phyloP scores from a whole-genome alignment of 192 early-diverging fungal genomes.

The Dimargaris cristalligena region DNA sequence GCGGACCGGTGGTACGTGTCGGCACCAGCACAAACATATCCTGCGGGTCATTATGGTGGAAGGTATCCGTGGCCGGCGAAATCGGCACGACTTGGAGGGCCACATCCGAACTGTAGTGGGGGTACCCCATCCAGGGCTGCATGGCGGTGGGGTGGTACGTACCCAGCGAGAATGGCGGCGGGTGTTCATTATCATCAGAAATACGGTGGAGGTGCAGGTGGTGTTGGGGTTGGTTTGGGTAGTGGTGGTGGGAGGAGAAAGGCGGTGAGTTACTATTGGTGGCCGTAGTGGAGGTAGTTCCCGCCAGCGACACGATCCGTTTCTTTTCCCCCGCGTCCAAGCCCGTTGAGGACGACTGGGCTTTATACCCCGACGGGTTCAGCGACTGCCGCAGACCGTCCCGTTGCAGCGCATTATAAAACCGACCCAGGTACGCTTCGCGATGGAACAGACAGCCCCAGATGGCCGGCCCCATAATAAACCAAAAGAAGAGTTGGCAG shows the following conservation, averaged over 20 bases:
- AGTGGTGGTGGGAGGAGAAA: background rate
- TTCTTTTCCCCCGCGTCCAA: background rate
- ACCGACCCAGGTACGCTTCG: constrained; percentile 14
- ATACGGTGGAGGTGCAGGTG: background rate
- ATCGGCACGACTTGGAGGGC: background rate
- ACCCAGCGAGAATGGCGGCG: background rate
- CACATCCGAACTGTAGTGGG: background rate
- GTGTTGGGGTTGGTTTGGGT: background rate
- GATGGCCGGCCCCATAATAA: constrained; percentile 19
- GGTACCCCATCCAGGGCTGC: background rate
- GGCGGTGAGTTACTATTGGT: background rate
- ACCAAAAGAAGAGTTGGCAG: constrained; percentile 20
- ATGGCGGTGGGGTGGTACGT: too few species aligned
- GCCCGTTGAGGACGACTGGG: background rate
- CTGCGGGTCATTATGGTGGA: background rate
- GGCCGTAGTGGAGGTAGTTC: background rate
- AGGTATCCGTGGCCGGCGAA: constrained; percentile 1
- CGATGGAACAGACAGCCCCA: constrained; percentile 16
- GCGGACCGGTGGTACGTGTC: too few species aligned
- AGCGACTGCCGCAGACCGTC: constrained; percentile 6
- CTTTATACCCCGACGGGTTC: background rate
- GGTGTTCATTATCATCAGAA: background rate
- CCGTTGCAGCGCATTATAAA: background rate
- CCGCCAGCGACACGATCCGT: background rate
- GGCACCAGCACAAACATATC: background rate